phyloP scores from a whole-genome alignment of 2,329 filamentous ascomycete genomes.

The Xylaria sp. region DNA sequence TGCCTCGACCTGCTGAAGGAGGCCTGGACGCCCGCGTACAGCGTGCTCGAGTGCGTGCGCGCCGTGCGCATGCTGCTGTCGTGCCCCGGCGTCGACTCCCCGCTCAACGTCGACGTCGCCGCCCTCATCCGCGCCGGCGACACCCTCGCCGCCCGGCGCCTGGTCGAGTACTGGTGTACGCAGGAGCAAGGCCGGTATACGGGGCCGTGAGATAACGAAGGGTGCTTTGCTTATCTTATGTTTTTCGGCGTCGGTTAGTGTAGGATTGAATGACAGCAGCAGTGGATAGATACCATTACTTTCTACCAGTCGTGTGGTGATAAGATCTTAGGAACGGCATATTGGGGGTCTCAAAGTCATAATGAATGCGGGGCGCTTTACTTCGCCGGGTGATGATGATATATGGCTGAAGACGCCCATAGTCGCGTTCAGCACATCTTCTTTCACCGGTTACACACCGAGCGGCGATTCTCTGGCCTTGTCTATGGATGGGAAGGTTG shows the following conservation, averaged over 20 bases:
- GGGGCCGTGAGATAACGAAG: conserved; percentile 45
- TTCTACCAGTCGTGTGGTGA: not conserved
- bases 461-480: not conserved
- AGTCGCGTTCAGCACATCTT: not conserved
- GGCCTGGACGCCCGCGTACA: conserved; percentile 88
- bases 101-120: conserved; percentile 83
- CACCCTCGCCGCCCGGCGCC: conserved; percentile 70
- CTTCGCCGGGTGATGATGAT: not conserved
- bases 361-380: not conserved
- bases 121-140: conserved; percentile 76
- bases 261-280: not conserved
- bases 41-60: conserved; percentile 78
- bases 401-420: not conserved
- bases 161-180: conserved; percentile 77
- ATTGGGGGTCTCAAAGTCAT: not conserved
- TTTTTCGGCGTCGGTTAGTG: too few relatives aligned
- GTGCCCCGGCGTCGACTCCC: conserved; percentile 77
- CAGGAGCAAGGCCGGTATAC: conserved; percentile 61
- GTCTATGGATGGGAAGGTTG: conserved; percentile 3
- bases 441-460: not conserved
- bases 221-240: not conserved
- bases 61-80: conserved; percentile 76
- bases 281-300: too few relatives aligned
- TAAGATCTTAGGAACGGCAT: not conserved
- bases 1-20: conserved; percentile 87